These are phyloP conservation scores for Cryoendolithus antarcticus DNA, from an alignment of 2,329 filamentous ascomycete genomes.

Conservation along the genomic window DNA sequence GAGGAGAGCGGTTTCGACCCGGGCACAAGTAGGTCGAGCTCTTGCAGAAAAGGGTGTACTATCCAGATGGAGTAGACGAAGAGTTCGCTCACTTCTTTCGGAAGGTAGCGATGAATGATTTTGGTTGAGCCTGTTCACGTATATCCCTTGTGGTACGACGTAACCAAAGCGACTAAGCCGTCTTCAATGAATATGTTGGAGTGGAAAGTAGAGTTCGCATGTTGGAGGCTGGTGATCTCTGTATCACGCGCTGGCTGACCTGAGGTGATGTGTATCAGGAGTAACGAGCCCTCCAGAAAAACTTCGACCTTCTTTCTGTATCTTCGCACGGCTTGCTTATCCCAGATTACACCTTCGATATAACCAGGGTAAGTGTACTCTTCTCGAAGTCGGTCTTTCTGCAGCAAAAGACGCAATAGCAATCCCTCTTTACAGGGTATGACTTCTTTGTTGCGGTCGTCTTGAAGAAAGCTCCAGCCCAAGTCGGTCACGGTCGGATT, in stretches of 20 bases:
- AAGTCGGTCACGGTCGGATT: background rate
- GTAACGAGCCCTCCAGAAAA: slow-evolving; percentile 1
- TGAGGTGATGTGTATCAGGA: slow-evolving; percentile 2
- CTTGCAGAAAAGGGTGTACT: slow-evolving; percentile 6
- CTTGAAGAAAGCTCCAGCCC: slow-evolving; percentile 3
- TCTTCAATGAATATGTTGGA: slow-evolving; percentile 4
- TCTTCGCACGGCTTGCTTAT: slow-evolving; percentile 1
- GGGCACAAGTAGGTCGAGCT: background rate
- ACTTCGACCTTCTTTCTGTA: background rate
- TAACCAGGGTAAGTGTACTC: background rate
- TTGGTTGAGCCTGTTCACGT: slow-evolving; percentile 2
- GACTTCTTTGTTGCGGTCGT: slow-evolving; percentile 1
- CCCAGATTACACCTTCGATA: background rate
- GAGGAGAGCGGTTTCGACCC: background rate
- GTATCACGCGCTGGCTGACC: slow-evolving; percentile 2
- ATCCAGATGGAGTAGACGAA: slow-evolving; percentile 13
- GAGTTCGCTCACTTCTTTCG: slow-evolving; percentile 11
- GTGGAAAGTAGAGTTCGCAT: slow-evolving; percentile 2
- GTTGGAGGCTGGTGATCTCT: slow-evolving; percentile 2
- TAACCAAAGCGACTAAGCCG: slow-evolving; percentile 4
- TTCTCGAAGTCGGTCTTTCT: background rate
- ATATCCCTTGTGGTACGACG: slow-evolving; percentile 4
- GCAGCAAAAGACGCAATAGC: background rate
- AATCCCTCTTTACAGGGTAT: background rate
- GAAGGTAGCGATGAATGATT: slow-evolving; percentile 5